Base-by-base conservation (phyloP, 2,329 filamentous ascomycete genomes). In the Botryotinia narcissicola region DNA sequence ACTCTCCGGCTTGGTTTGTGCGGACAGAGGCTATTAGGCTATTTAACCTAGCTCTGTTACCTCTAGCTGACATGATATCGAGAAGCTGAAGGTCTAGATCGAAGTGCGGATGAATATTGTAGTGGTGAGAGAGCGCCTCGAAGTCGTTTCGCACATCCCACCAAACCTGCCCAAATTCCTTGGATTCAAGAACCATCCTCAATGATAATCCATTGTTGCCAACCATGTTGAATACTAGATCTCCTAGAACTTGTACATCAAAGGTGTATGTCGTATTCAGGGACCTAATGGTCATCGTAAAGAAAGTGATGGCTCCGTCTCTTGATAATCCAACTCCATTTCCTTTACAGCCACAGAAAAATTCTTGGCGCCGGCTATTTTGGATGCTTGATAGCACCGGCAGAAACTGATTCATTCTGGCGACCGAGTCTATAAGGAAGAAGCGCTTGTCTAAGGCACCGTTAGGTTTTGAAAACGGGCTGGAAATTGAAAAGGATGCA, bases 51-150 rank as follows among this genome's bases (percentile, higher is more conserved):
- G 42, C 25, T 40, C 54, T 61, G 7, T 32, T 60, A 14, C 40
- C 68, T 35, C 22, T n/a, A 29, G 40, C 2, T 22, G 68, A 61
- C 22, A 70, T 70, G 3, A 70, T 22, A 8, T 61, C 68, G 40
- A 70, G 68, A 37, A 70, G 42, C 32, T 61, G 40, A 32, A 70
- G 67, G 57, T 70, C 54, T 61, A 57, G 29, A 61, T n/a, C 35
- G 29, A 32, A 35, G 42, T 25, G 44, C 4, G 51, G 40, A 8
- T 59, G 29, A 29, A 70, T 46, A 37, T 70, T 60, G 29, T 44
- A 70, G 9, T 37, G 68, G 54, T 61, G 68, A 60, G 57, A 61
- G 22, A 70, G 57, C 18, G 68, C 68, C 29, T 61, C 54, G 22
- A 61, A 70, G n/a, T 70, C 54, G 40, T 40, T 70, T 61, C 42